Percentiles rank a stretch among this genome's conserved stretches.
Evolutionary conservation across 2,329 filamentous ascomycete species (phyloP).

Genomic region (Aspergillus uvarum): DNA sequence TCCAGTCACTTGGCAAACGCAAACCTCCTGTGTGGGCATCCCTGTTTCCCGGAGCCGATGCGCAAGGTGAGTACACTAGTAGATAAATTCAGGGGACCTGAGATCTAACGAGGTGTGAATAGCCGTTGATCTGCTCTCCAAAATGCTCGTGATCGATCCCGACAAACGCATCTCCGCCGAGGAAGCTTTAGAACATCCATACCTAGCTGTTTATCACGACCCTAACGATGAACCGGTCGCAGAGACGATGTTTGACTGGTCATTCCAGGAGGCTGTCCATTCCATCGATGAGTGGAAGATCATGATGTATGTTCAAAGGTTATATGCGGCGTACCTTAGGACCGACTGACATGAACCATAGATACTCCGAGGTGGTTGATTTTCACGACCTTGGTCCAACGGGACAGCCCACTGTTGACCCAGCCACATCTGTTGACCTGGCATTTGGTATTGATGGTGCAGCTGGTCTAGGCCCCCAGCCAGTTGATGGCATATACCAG

Average conservation of each 20-base stretch:
- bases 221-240: slow-evolving; percentile 93
- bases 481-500: neutral
- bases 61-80: slow-evolving; percentile 59
- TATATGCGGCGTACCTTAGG: neutral
- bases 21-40: slow-evolving; percentile 79
- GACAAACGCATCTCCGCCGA: slow-evolving; percentile 87
- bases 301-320: slow-evolving; percentile 76
- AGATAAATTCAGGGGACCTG: neutral
- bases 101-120: neutral
- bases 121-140: slow-evolving; percentile 91
- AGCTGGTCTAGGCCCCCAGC: neutral
- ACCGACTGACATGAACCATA: slow-evolving; percentile 37
- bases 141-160: slow-evolving; percentile 98
- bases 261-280: slow-evolving; percentile 95
- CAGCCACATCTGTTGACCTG: neutral
- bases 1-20: slow-evolving; percentile 91
- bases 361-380: slow-evolving; percentile 98
- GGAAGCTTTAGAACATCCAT: slow-evolving; percentile 83
- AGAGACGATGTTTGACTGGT: slow-evolving; percentile 98
- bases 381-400: slow-evolving; percentile 77
- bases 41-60: slow-evolving; percentile 94
- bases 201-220: slow-evolving; percentile 94
- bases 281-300: slow-evolving; percentile 99
- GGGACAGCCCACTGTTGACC: neutral
- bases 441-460: neutral